phyloP scores from a whole-genome alignment of 2,329 filamentous ascomycete genomes.

The Hypoxylon sp. region DNA sequence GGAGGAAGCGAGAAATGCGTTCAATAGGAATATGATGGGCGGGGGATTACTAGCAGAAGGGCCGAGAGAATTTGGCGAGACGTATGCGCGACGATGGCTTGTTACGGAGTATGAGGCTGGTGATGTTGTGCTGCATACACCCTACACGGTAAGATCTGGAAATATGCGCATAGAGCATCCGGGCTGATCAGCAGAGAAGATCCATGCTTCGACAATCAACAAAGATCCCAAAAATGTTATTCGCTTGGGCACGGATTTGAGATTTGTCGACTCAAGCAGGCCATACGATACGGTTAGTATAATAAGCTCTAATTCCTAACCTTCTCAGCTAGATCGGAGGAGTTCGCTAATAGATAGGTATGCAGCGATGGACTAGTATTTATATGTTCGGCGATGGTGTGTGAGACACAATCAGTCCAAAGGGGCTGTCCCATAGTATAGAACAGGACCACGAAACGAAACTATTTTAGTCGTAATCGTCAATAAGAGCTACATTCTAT shows the following conservation, averaged over 20 bases:
- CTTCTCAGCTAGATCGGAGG: not conserved
- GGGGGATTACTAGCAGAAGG: conserved; percentile 67
- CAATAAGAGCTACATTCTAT: no score
- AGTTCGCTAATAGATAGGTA: conserved; percentile 11
- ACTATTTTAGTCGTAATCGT: not conserved
- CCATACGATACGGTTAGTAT: conserved; percentile 64
- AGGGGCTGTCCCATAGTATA: no score
- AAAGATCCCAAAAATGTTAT: conserved; percentile 66
- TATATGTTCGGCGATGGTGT: conserved; percentile 55
- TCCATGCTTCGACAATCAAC: conserved; percentile 71
- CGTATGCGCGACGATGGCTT: conserved; percentile 55
- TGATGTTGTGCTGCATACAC: conserved; percentile 58
- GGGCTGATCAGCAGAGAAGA: conserved; percentile 55
- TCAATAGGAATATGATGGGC: conserved; percentile 72
- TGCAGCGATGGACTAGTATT: conserved; percentile 58
- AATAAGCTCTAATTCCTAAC: not conserved
- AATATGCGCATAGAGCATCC: not conserved
- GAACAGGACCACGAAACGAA: not conserved
- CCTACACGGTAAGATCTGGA: conserved; percentile 53
- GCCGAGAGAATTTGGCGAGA: conserved; percentile 57
- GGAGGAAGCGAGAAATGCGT: conserved; percentile 65
- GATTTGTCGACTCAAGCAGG: conserved; percentile 67
- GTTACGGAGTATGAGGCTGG: conserved; percentile 58
- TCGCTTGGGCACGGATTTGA: conserved; percentile 68
- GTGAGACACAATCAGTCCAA: conserved; percentile 20